Percentiles rank a stretch among this genome's conserved stretches.
These are phyloP conservation scores for Sporothrix brunneoviolacea DNA, from an alignment of 2,329 filamentous ascomycete species.

Conservation along the genomic window DNA sequence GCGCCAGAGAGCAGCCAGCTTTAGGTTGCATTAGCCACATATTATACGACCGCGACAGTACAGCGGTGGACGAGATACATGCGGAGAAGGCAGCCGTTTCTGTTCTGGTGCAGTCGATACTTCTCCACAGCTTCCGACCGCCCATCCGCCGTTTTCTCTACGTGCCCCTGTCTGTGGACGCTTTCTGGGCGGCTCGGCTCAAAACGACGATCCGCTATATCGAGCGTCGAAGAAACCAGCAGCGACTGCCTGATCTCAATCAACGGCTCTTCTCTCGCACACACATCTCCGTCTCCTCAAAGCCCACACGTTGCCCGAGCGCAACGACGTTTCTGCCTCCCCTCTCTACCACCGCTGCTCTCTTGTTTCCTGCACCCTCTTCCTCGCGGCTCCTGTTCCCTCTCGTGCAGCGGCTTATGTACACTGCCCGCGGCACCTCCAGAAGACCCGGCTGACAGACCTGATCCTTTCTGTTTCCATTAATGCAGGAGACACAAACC, in stretches of 20 bases:
- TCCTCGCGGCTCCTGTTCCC: neutral
- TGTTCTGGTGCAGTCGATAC: too few species aligned
- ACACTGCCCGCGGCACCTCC: neutral
- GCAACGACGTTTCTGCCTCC: neutral
- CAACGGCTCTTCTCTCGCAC: too few species aligned
- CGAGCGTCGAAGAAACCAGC: too few species aligned
- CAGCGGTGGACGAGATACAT: neutral
- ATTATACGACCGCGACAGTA: slow-evolving; percentile 1
- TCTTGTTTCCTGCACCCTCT: neutral
- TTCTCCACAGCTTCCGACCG: too few species aligned
- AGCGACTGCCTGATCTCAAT: too few species aligned
- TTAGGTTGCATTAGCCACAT: slow-evolving; percentile 1
- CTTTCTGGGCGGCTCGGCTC: too few species aligned
- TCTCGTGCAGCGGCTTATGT: too few species aligned
- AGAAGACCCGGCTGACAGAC: slow-evolving; percentile 2
- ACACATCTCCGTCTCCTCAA: too few species aligned
- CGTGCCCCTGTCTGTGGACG: too few species aligned
- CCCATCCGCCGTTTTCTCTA: too few species aligned
- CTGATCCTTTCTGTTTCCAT: neutral
- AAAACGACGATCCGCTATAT: too few species aligned
- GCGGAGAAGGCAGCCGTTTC: slow-evolving; percentile 1
- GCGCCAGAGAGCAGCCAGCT: neutral
- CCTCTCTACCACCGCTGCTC: neutral
- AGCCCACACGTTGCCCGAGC: neutral
- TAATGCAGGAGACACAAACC: slow-evolving; percentile 18